Base-by-base conservation (phyloP, 306 rosid genomes). In the Purshia tridentata region DNA sequence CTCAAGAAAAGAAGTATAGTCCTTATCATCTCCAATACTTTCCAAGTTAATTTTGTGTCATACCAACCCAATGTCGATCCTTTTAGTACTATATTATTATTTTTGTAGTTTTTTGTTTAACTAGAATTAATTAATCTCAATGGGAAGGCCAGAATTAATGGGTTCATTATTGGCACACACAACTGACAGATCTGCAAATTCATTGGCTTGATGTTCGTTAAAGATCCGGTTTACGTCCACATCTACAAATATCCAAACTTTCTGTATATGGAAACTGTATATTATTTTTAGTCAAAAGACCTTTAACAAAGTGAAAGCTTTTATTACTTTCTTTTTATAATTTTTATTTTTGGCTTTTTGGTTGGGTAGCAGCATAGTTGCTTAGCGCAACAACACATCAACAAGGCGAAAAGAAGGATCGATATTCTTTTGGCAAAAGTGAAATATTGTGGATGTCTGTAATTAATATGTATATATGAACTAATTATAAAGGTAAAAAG, bases 331-430 rank as follows among this genome's bases (percentile, higher is more conserved):
- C n/a, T 58, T 60, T n/a, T 10, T 39, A 13, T 29, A 8, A 9
- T 8, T 53, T 37, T 37, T 8, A 18, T 29, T 19, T 62, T 67
- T 54, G n/a, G 18, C 52, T 53, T 59, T 49, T 19, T 41, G 70
- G 72, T 68, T 84, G 81, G 86, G 66, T 54, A 47, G 39, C 64
- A 81, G 64, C 72, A 79, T 40, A 77, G 74, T 79, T 73, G 49
- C 80, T 73, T 85, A 67, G 86, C 78, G 68, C 76, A 60, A 41
- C 76, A 29, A 62, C 77, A 66, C 77, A 46, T 41, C 60, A 64
- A 65, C 54, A 46, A 48, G 70, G 1, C 54, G 19, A 66, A 66
- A 20, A 29, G n/a, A 41, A 51, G 42, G 45, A 64, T 23, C 20
- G 19, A 23, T 44, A 42, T 46, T 42, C 70, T 66, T 66, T 47